These are phyloP conservation scores for Sicyos baderoa DNA, from an alignment of 306 rosid species.

Conservation along the genomic window DNA sequence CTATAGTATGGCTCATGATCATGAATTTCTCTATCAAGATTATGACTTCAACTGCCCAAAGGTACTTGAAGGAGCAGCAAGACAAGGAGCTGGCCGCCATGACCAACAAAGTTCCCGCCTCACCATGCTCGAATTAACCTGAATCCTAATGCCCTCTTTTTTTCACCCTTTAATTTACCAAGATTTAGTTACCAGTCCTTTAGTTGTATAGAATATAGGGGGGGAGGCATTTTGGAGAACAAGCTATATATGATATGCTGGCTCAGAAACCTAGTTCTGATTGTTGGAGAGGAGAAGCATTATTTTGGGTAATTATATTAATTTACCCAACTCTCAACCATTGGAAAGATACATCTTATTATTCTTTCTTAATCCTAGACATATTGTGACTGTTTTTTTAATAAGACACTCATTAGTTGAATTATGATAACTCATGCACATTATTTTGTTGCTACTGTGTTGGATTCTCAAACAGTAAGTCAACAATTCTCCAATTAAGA, in stretches of 20 bases:
- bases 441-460: background rate
- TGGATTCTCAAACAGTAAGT: background rate
- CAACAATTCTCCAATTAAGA: background rate
- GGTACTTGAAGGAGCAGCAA: conserved; percentile 65
- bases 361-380: conserved; percentile 53
- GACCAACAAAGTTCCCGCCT: conserved; percentile 22
- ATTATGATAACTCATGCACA: background rate
- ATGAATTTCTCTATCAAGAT: conserved; percentile 81
- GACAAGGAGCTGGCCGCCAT: conserved; percentile 42
- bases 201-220: conserved; percentile 40
- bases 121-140: conserved; percentile 8
- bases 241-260: conserved; percentile 5
- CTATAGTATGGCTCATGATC: conserved; percentile 94
- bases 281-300: conserved; percentile 23
- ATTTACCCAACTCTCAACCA: conserved; percentile 31
- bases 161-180: background rate
- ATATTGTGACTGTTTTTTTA: background rate
- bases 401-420: background rate
- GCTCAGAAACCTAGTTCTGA: background rate
- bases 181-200: conserved; percentile 13
- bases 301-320: conserved; percentile 36
- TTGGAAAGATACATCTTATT: conserved; percentile 29
- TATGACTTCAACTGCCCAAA: conserved; percentile 80
- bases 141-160: background rate
- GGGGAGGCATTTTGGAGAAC: conserved; percentile 19